These are phyloP conservation scores for Cicer arietinum DNA, from an alignment of 306 rosid genomes.

Conservation along the genomic window DNA sequence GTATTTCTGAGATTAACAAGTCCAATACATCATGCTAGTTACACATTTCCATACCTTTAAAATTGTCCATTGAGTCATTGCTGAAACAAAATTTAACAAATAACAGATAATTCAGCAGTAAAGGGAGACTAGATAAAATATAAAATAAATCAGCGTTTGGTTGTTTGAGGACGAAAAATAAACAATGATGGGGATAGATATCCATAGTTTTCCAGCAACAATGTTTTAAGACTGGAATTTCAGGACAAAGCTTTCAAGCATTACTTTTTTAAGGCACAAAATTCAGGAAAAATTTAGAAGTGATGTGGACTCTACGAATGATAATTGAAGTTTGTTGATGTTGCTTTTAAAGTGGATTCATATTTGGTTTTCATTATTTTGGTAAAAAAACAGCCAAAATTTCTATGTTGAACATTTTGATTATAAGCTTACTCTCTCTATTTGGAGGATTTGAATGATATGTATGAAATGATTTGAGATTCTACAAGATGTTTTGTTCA, in stretches of 20 bases:
- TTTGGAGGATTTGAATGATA: neutral
- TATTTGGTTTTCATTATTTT: conserved; percentile 12
- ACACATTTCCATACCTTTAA: neutral
- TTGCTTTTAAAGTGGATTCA: conserved; percentile 8
- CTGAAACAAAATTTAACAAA: neutral
- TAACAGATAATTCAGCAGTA: neutral
- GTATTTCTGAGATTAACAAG: neutral
- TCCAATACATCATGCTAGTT: neutral
- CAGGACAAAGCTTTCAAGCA: neutral
- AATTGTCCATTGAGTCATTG: neutral
- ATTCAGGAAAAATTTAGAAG: neutral
- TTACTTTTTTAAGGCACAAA: neutral
- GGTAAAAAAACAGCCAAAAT: neutral
- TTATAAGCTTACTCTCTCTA: neutral
- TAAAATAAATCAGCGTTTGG: neutral
- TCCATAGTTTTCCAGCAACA: neutral
- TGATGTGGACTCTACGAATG: neutral
- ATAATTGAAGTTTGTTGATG: neutral
- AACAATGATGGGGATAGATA: too few species aligned
- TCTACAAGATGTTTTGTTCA: neutral
- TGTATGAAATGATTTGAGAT: neutral
- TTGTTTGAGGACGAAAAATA: neutral
- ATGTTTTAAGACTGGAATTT: neutral
- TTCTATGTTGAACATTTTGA: conserved; percentile 8
- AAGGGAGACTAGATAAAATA: neutral